Percentiles rank a stretch among this genome's conserved stretches.
Evolutionary conservation across 768 basidiomycete genomes (phyloP).

Genomic region (Hypholoma fasciculare): DNA sequence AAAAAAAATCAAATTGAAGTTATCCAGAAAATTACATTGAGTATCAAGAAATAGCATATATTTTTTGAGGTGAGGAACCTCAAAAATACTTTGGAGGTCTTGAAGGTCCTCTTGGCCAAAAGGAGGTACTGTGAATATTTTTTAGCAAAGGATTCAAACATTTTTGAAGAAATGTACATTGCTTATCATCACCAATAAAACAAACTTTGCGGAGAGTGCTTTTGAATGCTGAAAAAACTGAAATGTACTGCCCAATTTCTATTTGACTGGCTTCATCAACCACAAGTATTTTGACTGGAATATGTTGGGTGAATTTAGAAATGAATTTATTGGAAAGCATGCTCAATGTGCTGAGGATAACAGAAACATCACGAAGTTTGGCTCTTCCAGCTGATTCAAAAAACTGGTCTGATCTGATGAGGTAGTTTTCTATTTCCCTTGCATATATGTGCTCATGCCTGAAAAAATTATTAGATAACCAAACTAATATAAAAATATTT

Average conservation of each 20-base stretch:
- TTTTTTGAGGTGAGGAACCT: slow-evolving; percentile 57
- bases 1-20: neutral
- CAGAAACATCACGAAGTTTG: slow-evolving; percentile 41
- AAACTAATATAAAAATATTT: neutral
- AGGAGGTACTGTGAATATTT: slow-evolving; percentile 64
- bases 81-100: slow-evolving; percentile 76
- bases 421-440: slow-evolving; percentile 39
- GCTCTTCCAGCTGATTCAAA: slow-evolving; percentile 8
- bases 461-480: neutral
- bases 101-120: slow-evolving; percentile 70
- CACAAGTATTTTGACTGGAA: slow-evolving; percentile 51
- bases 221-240: slow-evolving; percentile 38
- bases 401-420: slow-evolving; percentile 53
- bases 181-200: slow-evolving; percentile 70
- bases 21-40: slow-evolving; percentile 53
- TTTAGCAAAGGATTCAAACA: slow-evolving; percentile 10
- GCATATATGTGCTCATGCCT: slow-evolving; percentile 85
- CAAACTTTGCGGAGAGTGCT: slow-evolving; percentile 48
- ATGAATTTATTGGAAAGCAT: slow-evolving; percentile 60
- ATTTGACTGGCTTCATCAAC: slow-evolving; percentile 65
- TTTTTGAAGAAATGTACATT: slow-evolving; percentile 42
- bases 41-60: slow-evolving; percentile 60
- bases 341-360: slow-evolving; percentile 74
- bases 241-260: slow-evolving; percentile 52
- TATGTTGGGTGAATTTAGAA: slow-evolving; percentile 28